Evolutionary conservation across 257 asterid genomes (phyloP).

Genomic region (Nicotiana undulata): DNA sequence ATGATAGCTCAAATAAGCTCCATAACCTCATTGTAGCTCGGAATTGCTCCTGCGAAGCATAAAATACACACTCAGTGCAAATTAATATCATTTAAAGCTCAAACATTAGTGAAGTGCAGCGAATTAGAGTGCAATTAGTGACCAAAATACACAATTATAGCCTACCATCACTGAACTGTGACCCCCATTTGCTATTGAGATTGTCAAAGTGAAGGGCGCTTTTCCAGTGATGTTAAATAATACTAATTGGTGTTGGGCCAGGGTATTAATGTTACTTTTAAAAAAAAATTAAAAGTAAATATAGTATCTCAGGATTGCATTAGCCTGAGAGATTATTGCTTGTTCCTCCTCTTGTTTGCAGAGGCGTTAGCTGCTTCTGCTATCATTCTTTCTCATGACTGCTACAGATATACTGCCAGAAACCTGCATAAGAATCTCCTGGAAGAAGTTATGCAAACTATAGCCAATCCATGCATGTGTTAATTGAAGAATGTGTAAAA

Average conservation of each 20-base stretch:
- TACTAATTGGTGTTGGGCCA: neutral
- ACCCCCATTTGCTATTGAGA: neutral
- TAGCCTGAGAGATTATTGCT: neutral
- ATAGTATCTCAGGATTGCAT: neutral
- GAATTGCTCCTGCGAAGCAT: too few species aligned
- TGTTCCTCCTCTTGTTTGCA: neutral
- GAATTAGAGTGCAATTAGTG: too few species aligned
- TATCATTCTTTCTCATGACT: neutral
- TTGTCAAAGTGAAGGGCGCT: neutral
- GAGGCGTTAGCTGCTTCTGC: neutral
- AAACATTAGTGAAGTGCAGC: too few species aligned
- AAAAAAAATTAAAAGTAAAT: neutral
- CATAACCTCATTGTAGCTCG: too few species aligned
- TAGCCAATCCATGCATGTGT: neutral
- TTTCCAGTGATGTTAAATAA: neutral
- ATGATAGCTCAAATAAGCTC: too few species aligned
- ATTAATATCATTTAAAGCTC: too few species aligned
- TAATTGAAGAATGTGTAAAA: neutral
- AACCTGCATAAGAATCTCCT: neutral
- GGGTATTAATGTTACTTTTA: neutral
- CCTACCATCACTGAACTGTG: too few species aligned
- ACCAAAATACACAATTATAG: too few species aligned
- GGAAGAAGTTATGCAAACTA: neutral
- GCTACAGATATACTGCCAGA: neutral
- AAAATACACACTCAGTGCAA: too few species aligned